These are phyloP conservation scores for Phytophthora pistaciae DNA, from an alignment of 352 stramenopile genomes.

Conservation along the genomic window DNA sequence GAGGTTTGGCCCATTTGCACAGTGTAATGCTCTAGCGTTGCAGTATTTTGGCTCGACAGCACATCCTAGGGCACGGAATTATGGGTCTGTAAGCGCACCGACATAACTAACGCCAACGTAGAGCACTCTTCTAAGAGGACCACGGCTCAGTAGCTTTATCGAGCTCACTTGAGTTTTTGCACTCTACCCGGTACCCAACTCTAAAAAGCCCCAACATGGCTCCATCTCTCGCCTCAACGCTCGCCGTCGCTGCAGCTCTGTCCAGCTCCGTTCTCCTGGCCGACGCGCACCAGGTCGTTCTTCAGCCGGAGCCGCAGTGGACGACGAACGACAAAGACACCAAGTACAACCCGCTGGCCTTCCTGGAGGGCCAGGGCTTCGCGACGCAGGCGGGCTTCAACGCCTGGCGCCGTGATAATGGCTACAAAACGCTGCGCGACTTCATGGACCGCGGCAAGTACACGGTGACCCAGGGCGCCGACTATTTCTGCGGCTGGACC, in stretches of 20 bases:
- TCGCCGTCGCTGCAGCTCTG: neutral
- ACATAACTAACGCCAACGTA: neutral
- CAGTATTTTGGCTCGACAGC: neutral
- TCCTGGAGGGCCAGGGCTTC: constrained; percentile 46
- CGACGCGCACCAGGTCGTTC: constrained; percentile 40
- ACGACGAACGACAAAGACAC: constrained; percentile 31
- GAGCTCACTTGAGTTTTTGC: constrained; percentile 3
- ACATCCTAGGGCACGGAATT: neutral
- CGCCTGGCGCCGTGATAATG: constrained; percentile 30
- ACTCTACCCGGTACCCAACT: neutral
- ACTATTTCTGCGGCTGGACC: constrained; percentile 41
- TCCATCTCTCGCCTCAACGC: neutral
- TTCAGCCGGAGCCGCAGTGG: constrained; percentile 39
- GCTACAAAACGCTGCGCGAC: constrained; percentile 19
- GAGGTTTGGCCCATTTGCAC: too few species aligned
- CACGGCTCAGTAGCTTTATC: neutral
- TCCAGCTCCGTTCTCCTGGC: neutral
- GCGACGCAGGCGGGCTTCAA: constrained; percentile 41
- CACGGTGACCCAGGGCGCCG: constrained; percentile 22
- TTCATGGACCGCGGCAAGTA: constrained; percentile 44
- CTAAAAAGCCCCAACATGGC: neutral
- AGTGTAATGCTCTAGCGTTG: neutral
- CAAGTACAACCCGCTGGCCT: constrained; percentile 25
- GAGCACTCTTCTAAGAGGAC: too few species aligned
- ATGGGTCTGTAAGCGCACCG: neutral